Evolutionary conservation across 257 asterid species (phyloP).

Genomic region (Solanum piurae): DNA sequence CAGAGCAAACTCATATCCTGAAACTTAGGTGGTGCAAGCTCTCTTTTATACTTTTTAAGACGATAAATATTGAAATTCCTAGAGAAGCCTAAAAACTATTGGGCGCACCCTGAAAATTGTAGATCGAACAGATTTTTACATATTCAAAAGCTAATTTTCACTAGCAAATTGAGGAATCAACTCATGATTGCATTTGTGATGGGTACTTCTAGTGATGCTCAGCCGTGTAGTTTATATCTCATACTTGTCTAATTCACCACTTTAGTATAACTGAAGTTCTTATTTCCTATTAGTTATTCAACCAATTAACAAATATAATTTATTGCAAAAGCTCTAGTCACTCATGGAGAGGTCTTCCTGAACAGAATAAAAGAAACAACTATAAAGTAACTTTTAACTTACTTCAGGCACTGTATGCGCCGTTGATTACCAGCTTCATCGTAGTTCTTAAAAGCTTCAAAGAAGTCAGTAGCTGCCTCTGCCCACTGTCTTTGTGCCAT

Average conservation of each 20-base stretch:
- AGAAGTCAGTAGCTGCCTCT: conserved; percentile 95
- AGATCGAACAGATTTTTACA: background rate
- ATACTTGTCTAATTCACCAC: background rate
- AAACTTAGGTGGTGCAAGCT: background rate
- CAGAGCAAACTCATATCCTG: background rate
- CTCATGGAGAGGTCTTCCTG: background rate
- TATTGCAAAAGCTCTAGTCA: background rate
- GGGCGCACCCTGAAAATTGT: background rate
- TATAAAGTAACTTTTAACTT: conserved; percentile 8
- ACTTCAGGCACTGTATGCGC: conserved; percentile 93
- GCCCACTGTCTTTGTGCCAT: conserved; percentile 98
- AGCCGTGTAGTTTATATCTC: background rate
- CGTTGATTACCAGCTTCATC: conserved; percentile 98
- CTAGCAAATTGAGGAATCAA: background rate
- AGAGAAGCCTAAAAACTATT: background rate
- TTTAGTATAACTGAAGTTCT: background rate
- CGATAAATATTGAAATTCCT: background rate
- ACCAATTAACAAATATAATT: background rate
- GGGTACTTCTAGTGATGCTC: background rate
- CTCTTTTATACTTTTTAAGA: background rate
- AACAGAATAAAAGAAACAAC: background rate
- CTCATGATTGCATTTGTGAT: background rate
- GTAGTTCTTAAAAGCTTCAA: conserved; percentile 95
- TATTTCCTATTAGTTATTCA: background rate
- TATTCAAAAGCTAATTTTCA: background rate